phyloP scores from a whole-genome alignment of 352 stramenopile species.

The Lagenidium giganteum region DNA sequence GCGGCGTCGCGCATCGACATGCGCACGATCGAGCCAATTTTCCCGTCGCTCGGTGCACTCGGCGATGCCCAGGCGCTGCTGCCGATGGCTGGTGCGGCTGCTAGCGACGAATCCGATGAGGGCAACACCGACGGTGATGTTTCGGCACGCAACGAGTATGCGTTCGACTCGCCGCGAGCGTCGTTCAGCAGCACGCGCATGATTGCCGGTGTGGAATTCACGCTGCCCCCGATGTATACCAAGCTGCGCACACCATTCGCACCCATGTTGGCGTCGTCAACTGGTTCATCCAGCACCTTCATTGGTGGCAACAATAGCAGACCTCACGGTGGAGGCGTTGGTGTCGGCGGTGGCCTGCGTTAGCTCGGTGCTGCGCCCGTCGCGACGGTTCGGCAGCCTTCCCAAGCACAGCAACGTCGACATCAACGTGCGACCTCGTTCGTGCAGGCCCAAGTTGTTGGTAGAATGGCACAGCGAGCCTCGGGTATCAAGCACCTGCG shows the following conservation, averaged over 20 bases:
- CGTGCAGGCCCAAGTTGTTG: no score
- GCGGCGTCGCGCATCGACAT: conserved; percentile 48
- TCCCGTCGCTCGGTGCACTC: conserved; percentile 24
- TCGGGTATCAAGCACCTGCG: conserved; percentile 57
- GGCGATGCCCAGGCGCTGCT: conserved; percentile 4
- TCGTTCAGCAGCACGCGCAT: no score
- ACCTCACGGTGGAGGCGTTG: no score
- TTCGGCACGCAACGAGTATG: not conserved
- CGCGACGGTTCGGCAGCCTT: no score
- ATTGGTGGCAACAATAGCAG: not conserved
- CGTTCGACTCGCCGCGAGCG: no score
- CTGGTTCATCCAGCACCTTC: not conserved
- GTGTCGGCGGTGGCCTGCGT: no score
- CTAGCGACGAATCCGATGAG: not conserved
- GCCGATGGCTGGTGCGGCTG: conserved; percentile 1
- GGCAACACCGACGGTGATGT: not conserved
- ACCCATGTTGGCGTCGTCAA: conserved; percentile 3
- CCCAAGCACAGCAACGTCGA: no score
- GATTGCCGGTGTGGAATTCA: conserved; percentile 31
- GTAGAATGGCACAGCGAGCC: no score
- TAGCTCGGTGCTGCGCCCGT: no score
- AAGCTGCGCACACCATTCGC: conserved; percentile 30
- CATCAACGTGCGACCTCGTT: no score
- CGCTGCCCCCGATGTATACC: conserved; percentile 33
- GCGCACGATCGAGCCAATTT: conserved; percentile 47